phyloP scores from a whole-genome alignment of 192 early-diverging fungal species.

The Oehlia diaphana region DNA sequence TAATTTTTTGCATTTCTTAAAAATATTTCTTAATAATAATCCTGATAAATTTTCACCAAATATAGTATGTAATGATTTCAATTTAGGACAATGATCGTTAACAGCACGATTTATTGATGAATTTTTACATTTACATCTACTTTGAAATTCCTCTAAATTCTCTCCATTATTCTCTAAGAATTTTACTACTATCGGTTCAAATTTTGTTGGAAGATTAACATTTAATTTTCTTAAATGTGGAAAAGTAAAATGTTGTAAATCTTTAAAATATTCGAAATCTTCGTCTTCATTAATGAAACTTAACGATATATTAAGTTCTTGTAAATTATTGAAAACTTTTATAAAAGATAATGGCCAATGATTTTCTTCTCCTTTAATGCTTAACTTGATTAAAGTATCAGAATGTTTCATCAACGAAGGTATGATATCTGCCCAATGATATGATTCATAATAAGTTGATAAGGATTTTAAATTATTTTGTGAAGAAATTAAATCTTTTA shows the following conservation, averaged over 20 bases:
- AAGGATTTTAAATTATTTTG: neutral
- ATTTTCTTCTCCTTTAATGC: neutral
- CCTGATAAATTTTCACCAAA: neutral
- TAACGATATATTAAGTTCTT: neutral
- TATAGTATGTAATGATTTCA: neutral
- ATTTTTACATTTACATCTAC: too few species aligned
- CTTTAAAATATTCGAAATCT: neutral
- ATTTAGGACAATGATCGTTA: neutral
- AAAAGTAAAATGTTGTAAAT: neutral
- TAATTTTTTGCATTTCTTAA: neutral
- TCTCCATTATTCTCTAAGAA: neutral
- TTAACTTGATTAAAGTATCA: neutral
- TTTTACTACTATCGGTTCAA: neutral
- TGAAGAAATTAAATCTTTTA: neutral
- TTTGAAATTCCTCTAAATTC: neutral
- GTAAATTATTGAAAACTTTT: neutral
- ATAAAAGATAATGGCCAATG: neutral
- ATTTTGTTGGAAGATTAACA: too few species aligned
- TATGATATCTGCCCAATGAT: neutral
- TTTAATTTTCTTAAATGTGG: neutral
- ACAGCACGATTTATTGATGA: neutral
- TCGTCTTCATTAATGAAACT: neutral
- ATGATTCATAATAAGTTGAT: neutral
- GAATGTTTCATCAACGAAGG: neutral
- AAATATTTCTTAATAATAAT: neutral